Percentiles rank a stretch among this genome's conserved stretches.
Conservation (phyloP, 2,329 filamentous ascomycete species). For the Byssoonygena ceratinophila region DNA sequence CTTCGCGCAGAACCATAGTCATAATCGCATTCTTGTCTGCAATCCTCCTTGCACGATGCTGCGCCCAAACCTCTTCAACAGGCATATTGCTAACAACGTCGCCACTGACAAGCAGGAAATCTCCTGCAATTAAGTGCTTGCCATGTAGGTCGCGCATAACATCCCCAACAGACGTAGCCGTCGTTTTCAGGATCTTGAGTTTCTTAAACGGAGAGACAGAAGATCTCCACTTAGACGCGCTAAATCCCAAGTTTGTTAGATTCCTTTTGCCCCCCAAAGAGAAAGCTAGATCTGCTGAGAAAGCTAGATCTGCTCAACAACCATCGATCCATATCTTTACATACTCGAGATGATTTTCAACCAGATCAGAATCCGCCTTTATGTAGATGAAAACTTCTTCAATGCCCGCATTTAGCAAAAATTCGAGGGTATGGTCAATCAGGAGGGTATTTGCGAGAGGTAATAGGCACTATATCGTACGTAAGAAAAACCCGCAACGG, state of each 20-base stretch:
- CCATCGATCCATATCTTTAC: conserved; percentile 11
- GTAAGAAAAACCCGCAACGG: not conserved
- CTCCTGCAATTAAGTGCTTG: conserved; percentile 70
- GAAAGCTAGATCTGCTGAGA: too few relatives aligned
- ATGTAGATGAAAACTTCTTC: conserved; percentile 89
- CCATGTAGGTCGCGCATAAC: conserved; percentile 88
- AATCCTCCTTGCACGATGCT: conserved; percentile 68
- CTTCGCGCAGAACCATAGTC: conserved; percentile 83
- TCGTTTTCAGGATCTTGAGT: conserved; percentile 76
- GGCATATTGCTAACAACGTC: conserved; percentile 84
- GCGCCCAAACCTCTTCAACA: conserved; percentile 65
- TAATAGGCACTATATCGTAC: conserved; percentile 61
- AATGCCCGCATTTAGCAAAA: conserved; percentile 89
- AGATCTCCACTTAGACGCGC: conserved; percentile 61
- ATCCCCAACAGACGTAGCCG: conserved; percentile 79
- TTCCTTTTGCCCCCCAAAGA: too few relatives aligned
- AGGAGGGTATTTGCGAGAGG: conserved; percentile 87
- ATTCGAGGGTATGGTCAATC: conserved; percentile 96
- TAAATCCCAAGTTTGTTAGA: too few relatives aligned
- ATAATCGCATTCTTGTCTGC: conserved; percentile 92
- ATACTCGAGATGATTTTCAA: conserved; percentile 72
- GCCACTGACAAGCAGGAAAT: conserved; percentile 87
- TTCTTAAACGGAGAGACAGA: conserved; percentile 69
- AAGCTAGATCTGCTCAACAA: too few relatives aligned
- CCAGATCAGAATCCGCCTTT: conserved; percentile 71